Base-by-base conservation (phyloP, 2,329 filamentous ascomycete species). In the Alternaria sp. region DNA sequence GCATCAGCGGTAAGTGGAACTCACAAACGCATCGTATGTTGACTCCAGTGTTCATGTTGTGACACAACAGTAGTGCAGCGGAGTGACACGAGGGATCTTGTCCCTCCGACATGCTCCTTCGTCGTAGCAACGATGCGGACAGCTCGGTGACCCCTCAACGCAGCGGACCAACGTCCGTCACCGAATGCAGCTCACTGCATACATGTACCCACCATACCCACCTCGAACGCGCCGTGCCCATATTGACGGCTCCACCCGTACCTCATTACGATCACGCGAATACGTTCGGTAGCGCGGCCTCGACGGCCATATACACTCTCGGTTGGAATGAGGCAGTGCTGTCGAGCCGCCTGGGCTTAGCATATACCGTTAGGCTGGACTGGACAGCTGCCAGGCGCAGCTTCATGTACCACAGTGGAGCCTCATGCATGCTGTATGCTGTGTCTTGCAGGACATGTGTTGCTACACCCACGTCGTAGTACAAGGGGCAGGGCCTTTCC, bases 1-100 rank as follows among this genome's bases (percentile, higher is more conserved):
- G 54, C 45, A 62, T 28, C n/a, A 45, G 19, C 61, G 21, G 61
- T 63, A 60, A 60, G 61, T 63, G 46, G 26, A 51, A 45, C 26
- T 43, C 19, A 23, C 57, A 6, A 47, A 63, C 36, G 21, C 46
- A 54, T 36, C 15, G 28, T 26, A 21, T 50, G 26, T 44, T 46
- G 43, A 46, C 40, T 46, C 12, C 13, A 30, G 40, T 12, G 13
- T 56, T 13, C 25, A 17, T 28, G n/a, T 28, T 7, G 26, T 46
- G 23, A 45, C 40, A 45, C 25, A 26, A 46, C 32, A 19, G 40
- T 36, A 21, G 47, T 23, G 30, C 30, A 30, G 44, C 50, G 26
- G 23, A 46, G 28, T 49, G 15, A 56, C 46, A 43, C 46, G 40
- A 57, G 45, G 6, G 17, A 19, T 45, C 25, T 13, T 51, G n/a